Conservation (phyloP, 129 eudicot genomes). For the Calendula officinalis region DNA sequence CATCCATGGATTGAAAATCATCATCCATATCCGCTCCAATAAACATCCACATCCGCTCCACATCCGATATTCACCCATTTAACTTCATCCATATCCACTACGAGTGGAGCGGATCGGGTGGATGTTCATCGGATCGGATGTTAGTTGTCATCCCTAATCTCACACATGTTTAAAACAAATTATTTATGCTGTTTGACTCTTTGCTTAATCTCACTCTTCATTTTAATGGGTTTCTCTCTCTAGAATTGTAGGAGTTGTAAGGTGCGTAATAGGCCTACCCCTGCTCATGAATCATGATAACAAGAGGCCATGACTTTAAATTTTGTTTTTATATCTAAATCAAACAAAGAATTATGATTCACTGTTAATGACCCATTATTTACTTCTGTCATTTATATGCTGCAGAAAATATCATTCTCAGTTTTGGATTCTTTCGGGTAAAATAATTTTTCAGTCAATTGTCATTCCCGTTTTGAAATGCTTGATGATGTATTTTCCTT, state of each 20-base stretch:
- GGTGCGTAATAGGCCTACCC: constrained; percentile 31
- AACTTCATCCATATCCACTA: no score
- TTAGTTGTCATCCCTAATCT: no score
- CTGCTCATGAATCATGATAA: constrained; percentile 18
- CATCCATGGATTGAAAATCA: no score
- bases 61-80: no score
- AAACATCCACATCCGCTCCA: no score
- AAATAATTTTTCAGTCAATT: background rate
- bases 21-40: no score
- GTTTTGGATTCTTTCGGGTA: background rate
- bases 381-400: constrained; percentile 15
- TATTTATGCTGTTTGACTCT: constrained; percentile 31
- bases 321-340: constrained; percentile 34
- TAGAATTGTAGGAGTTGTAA: constrained; percentile 19
- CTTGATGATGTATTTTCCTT: constrained; percentile 3
- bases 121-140: no score
- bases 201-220: constrained; percentile 22
- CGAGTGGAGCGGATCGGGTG: no score
- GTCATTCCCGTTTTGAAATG: background rate
- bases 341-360: constrained; percentile 36
- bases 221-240: constrained; percentile 16
- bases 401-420: constrained; percentile 20
- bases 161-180: constrained; percentile 13
- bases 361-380: constrained; percentile 21
- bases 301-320: constrained; percentile 24